Conservation (phyloP, 257 asterid species). For the Misopates orontium region DNA sequence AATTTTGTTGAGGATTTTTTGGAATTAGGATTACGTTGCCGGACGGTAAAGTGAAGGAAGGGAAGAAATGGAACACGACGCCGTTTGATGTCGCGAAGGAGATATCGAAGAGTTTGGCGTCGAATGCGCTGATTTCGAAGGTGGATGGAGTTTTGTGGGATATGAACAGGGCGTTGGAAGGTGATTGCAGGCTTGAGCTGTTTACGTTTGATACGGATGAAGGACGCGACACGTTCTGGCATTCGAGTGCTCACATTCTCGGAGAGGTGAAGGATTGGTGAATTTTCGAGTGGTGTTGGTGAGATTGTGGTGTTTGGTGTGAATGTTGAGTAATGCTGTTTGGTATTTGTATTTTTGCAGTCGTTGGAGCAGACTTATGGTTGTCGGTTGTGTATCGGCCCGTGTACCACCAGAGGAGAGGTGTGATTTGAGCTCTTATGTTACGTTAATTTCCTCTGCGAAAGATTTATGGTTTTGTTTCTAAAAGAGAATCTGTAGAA, state of each 20-base stretch:
- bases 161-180: slow-evolving; percentile 84
- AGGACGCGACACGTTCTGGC: slow-evolving; percentile 98
- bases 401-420: slow-evolving; percentile 96
- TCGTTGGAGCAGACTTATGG: slow-evolving; percentile 91
- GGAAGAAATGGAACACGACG: slow-evolving; percentile 82
- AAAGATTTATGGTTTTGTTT: not conserved
- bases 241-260: slow-evolving; percentile 97
- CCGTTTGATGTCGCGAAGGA: slow-evolving; percentile 84
- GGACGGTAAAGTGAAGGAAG: slow-evolving; percentile 81
- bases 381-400: slow-evolving; percentile 85
- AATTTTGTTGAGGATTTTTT: too few relatives aligned
- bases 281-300: slow-evolving; percentile 3
- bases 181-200: slow-evolving; percentile 75
- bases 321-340: not conserved
- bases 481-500: not conserved
- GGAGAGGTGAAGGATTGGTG: slow-evolving; percentile 60
- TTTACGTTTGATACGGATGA: slow-evolving; percentile 76
- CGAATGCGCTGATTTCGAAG: slow-evolving; percentile 79
- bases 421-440: slow-evolving; percentile 35
- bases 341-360: slow-evolving; percentile 37
- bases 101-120: slow-evolving; percentile 92
- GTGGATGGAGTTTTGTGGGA: slow-evolving; percentile 87
- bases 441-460: slow-evolving; percentile 9
- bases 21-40: slow-evolving; percentile 60
- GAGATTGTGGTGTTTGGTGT: not conserved